Evolutionary conservation across 2,329 filamentous ascomycete genomes (phyloP), one percentile per base, ranked within the genome.

Genomic region (Ophiostoma montium): DNA sequence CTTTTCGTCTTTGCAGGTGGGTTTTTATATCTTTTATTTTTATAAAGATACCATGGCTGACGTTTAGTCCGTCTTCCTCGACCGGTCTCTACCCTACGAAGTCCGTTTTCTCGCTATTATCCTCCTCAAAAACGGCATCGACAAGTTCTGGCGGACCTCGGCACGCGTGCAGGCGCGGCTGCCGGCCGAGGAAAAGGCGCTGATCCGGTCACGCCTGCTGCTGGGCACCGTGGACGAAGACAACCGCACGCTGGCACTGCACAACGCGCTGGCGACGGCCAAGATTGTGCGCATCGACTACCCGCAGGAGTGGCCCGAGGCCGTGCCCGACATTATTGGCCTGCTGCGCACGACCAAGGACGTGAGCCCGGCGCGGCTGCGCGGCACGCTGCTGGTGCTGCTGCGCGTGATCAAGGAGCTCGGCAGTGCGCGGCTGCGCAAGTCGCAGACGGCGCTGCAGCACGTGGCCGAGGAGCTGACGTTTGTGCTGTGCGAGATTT

Each of bases 41-140:
- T 16, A 15, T 13, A 35, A 13, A 16, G 13, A 13, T 16, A 35
- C 15, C 35, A 16, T 8, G n/a, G n/a, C n/a, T n/a, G n/a, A n/a
- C n/a, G 15, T n/a, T 5, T n/a, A 42, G 39, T 31, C 82, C 57
- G 76, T 87, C 33, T 95, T 89, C 62, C 74, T 95, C 54, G 85
- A 95, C 67, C 80, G 79, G 53, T 78, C 79, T 2, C 69, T 94
- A 1, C 84, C 86, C 1, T 67, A 78, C 51, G 82, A 94, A 59
- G 76, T 90, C 48, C 84, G 92, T 53, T 88, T 94, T 60, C 80
- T 95, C 11, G 85, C 90, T 49, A 79, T 96, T 51, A 95, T 96
- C 57, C 86, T 95, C 62, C 74, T 98, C 48, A 96, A 96, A 63
- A 95, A 96, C 63, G 92, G 89, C 49, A 89, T 96, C 64, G 90